phyloP scores from a whole-genome alignment of 2,329 filamentous ascomycete genomes.

The Elsinoe necatrix region DNA sequence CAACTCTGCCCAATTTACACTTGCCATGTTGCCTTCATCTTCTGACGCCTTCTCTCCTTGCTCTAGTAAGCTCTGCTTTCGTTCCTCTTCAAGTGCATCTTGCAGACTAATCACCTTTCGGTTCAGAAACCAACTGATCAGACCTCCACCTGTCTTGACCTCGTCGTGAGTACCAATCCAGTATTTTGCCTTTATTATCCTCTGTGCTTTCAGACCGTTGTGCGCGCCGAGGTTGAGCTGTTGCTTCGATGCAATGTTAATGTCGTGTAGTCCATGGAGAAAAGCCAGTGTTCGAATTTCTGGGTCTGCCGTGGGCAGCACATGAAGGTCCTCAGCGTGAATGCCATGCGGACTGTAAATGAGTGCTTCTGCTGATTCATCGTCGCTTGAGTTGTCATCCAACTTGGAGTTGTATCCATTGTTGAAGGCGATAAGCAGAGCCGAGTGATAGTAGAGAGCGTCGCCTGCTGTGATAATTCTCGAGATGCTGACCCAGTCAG shows the following conservation, averaged over 20 bases:
- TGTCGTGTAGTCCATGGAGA: slow-evolving; percentile 56
- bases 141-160: slow-evolving; percentile 49
- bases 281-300: slow-evolving; percentile 48
- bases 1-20: slow-evolving; percentile 44
- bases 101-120: slow-evolving; percentile 36
- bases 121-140: slow-evolving; percentile 45
- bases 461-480: slow-evolving; percentile 48
- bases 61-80: slow-evolving; percentile 36
- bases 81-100: slow-evolving; percentile 42
- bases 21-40: slow-evolving; percentile 26
- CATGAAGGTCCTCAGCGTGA: slow-evolving; percentile 34
- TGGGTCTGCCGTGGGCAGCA: slow-evolving; percentile 38
- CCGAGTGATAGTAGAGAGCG: slow-evolving; percentile 53
- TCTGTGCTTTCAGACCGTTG: slow-evolving; percentile 52
- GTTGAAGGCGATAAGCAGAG: slow-evolving; percentile 51
- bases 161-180: slow-evolving; percentile 62
- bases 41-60: slow-evolving; percentile 30
- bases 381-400: slow-evolving; percentile 25
- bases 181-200: slow-evolving; percentile 47
- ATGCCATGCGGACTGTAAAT: slow-evolving; percentile 60
- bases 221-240: slow-evolving; percentile 57
- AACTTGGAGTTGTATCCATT: slow-evolving; percentile 20
- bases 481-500: slow-evolving; percentile 54
- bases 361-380: slow-evolving; percentile 44
- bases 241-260: slow-evolving; percentile 41